Conservation (phyloP, 2,329 filamentous ascomycete species). For the Tolypocladium paradoxum region DNA sequence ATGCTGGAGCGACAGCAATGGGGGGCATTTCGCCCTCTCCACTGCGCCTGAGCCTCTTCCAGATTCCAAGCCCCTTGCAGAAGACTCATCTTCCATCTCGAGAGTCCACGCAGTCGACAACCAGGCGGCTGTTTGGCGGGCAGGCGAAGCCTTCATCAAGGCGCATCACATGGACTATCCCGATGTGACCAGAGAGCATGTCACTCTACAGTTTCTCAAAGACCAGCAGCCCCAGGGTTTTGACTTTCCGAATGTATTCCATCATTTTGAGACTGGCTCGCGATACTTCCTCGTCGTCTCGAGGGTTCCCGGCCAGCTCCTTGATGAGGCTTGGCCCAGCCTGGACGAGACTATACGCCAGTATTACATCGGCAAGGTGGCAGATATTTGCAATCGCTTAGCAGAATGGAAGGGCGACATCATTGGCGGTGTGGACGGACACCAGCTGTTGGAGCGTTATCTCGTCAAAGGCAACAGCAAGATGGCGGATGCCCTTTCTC, state of each 20-base stretch:
- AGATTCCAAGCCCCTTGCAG: constrained; percentile 2
- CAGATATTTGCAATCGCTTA: too few relatives aligned
- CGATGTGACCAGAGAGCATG: constrained; percentile 8
- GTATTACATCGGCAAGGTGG: constrained; percentile 8
- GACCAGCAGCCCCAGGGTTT: too few relatives aligned
- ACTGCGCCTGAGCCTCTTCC: constrained; percentile 3
- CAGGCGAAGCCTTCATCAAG: constrained; percentile 11
- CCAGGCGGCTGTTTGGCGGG: constrained; percentile 8
- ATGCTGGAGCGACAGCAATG: constrained; percentile 4
- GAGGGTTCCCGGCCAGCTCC: constrained; percentile 15
- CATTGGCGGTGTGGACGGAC: too few relatives aligned
- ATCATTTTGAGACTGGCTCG: constrained; percentile 10
- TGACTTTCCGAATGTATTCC: constrained; percentile 7
- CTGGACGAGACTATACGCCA: constrained; percentile 12
- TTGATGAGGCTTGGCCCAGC: constrained; percentile 12
- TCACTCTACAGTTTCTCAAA: constrained; percentile 5
- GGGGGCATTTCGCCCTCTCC: constrained; percentile 4
- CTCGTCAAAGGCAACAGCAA: constrained; percentile 4
- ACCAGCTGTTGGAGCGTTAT: too few relatives aligned
- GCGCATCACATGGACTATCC: constrained; percentile 2
- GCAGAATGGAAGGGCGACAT: too few relatives aligned
- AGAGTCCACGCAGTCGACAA: constrained; percentile 2
- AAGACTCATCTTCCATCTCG: constrained; percentile 2
- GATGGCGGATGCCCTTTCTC: constrained; percentile 6
- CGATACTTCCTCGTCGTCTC: constrained; percentile 15